Base-by-base conservation (phyloP, 1,139 yeast species). In the Geotrichum fermentans region DNA sequence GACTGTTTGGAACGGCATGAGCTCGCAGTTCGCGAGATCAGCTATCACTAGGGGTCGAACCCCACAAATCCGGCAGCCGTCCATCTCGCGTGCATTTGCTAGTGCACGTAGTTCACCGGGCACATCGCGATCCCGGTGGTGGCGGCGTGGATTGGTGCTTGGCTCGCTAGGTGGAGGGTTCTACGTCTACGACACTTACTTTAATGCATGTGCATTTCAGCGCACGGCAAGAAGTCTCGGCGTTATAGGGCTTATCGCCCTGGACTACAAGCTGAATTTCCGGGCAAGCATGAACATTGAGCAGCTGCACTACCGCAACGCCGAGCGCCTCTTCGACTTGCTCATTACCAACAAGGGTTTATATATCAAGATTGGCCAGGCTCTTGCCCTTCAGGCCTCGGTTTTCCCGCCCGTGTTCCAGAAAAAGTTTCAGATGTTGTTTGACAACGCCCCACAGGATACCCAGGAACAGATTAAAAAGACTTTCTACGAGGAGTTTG, bases 331-430 rank as follows among this genome's bases (percentile, higher is more conserved):
- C 35, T 73, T 77, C 55, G 64, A 75, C 40, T 65, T 84, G 58
- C 63, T 85, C 51, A 66, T 70, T 53, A 63, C 65, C 3, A 85
- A 85, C 61, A 82, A 80, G 59, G 94, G 95, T 0, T 70, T 85
- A 17, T 85, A 82, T 61, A 81, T 85, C 60, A 85, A 85, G 63
- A 65, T 83, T 57, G 90, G 90, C 35, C 90, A 83, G 68, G 82
- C 85, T 34, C 75, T 83, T 37, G 89, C 89, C 16, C 78, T 83
- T 58, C 89, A 83, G 59, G 83, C 85, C 1, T 68, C 74, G 13
- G 70, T 82, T 54, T 78, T 85, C 58, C 95, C 95, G 0, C 64
- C 71, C 29, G 82, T 78, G 20, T 82, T 69, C 61, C 84, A 80
- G 56, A 70, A 67, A 40, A 72, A 75, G 56, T 80, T 83, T 60